Conservation (phyloP, 192 early-diverging fungal genomes). For the Coemansia sp. region DNA sequence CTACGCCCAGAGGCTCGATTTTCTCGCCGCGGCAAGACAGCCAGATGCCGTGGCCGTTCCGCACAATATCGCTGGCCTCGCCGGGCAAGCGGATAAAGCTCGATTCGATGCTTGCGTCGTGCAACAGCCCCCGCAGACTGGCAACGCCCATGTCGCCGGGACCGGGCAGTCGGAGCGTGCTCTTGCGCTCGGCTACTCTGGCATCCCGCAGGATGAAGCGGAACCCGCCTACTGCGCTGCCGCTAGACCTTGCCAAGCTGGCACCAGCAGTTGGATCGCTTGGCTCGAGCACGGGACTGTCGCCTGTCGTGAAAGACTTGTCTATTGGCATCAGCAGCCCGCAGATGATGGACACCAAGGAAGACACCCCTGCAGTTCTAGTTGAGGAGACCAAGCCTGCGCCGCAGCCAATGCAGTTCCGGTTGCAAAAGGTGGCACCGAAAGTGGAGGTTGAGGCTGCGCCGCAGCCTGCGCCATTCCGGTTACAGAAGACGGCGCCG, state of each 20-base stretch:
- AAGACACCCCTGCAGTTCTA: neutral
- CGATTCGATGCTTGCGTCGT: constrained; percentile 15
- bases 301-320: constrained; percentile 44
- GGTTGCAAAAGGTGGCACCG: constrained; percentile 41
- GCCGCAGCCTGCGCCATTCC: constrained; percentile 1
- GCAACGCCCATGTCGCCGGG: constrained; percentile 1
- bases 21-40: constrained; percentile 29
- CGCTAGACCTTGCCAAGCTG: constrained; percentile 11
- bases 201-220: constrained; percentile 34
- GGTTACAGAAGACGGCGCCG: constrained; percentile 1
- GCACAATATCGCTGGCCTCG: constrained; percentile 23
- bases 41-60: constrained; percentile 20
- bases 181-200: constrained; percentile 18
- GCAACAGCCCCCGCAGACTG: neutral
- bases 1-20: constrained; percentile 33
- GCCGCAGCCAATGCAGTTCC: constrained; percentile 21
- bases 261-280: neutral
- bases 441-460: constrained; percentile 7
- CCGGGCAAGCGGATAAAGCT: constrained; percentile 30
- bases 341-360: neutral
- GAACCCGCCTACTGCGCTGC: constrained; percentile 7
- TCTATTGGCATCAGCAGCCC: constrained; percentile 17
- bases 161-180: constrained; percentile 5
- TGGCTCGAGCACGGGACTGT: constrained; percentile 37
- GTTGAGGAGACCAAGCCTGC: neutral